A percentile compares a stretch with the other conserved stretches of the same genome.
phyloP scores from a whole-genome alignment of 139 green algal species.

The Coelastrella sp. region DNA sequence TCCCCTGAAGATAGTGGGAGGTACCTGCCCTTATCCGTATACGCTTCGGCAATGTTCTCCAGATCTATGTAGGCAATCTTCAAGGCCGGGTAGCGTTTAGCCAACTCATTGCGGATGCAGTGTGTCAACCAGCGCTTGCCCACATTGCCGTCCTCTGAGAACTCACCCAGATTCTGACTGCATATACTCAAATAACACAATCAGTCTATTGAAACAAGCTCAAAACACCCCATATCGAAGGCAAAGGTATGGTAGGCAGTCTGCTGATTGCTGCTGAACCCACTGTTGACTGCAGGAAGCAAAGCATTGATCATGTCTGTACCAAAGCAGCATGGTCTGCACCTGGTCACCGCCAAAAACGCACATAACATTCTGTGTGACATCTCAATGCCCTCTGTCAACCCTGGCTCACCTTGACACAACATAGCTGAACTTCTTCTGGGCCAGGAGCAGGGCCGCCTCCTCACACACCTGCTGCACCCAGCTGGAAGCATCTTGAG shows the following conservation, averaged over 20 bases:
- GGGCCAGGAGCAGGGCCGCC: constrained; percentile 15
- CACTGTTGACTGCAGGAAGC: too few species aligned
- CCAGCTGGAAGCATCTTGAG: neutral
- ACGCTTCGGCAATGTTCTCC: neutral
- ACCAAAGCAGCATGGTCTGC: too few species aligned
- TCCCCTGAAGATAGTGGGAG: neutral
- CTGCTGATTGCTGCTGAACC: too few species aligned
- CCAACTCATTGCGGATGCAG: constrained; percentile 50
- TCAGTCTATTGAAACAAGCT: too few species aligned
- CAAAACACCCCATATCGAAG: too few species aligned
- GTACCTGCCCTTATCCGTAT: neutral
- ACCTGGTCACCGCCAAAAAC: too few species aligned
- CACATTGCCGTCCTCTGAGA: constrained; percentile 66
- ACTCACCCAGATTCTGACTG: constrained; percentile 57
- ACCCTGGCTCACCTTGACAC: constrained; percentile 70
- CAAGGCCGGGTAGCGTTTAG: constrained; percentile 69
- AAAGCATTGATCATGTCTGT: too few species aligned
- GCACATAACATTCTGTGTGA: too few species aligned
- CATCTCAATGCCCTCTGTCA: too few species aligned
- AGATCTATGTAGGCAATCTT: constrained; percentile 74
- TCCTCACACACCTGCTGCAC: constrained; percentile 59
- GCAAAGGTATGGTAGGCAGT: too few species aligned
- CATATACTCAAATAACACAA: neutral
- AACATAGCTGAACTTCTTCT: constrained; percentile 84
- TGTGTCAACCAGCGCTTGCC: constrained; percentile 57